A percentile compares a stretch with the other conserved stretches of the same genome.
These are phyloP conservation scores for Hydnomerulius pinastri DNA, from an alignment of 768 basidiomycete genomes.

Conservation along the genomic window DNA sequence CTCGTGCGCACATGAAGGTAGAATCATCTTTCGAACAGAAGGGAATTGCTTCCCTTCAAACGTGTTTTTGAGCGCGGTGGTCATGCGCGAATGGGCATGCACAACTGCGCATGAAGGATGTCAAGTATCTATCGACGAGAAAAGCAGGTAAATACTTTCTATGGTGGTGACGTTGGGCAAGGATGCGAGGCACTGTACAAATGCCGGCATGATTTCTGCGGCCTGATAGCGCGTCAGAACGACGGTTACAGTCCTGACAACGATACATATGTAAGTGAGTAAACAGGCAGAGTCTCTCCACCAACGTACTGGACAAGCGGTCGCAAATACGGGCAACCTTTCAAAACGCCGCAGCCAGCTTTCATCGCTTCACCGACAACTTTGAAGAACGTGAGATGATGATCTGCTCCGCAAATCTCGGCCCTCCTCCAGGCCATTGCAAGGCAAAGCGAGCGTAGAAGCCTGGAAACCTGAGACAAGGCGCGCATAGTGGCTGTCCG, in stretches of 20 bases:
- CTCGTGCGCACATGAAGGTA: slow-evolving; percentile 6
- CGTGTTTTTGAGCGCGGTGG: slow-evolving; percentile 4
- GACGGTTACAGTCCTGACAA: slow-evolving; percentile 2
- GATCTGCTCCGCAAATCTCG: background rate
- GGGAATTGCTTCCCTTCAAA: slow-evolving; percentile 12
- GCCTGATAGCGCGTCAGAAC: background rate
- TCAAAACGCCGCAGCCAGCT: background rate
- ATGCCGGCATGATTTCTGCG: slow-evolving; percentile 2
- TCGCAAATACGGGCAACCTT: slow-evolving; percentile 2
- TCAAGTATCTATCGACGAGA: background rate
- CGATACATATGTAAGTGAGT: background rate
- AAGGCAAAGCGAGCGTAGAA: slow-evolving; percentile 13
- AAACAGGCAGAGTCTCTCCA: too few species aligned
- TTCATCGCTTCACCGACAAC: background rate
- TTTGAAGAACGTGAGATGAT: background rate
- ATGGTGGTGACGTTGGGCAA: slow-evolving; percentile 8
- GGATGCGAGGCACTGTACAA: slow-evolving; percentile 7
- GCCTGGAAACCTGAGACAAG: slow-evolving; percentile 7
- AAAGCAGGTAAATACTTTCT: slow-evolving; percentile 1
- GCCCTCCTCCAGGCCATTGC: slow-evolving; percentile 14
- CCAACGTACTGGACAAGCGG: slow-evolving; percentile 8
- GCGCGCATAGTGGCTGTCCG: slow-evolving; percentile 1
- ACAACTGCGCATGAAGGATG: slow-evolving; percentile 2
- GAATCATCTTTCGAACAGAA: slow-evolving; percentile 3
- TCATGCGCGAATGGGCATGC: background rate